These are phyloP conservation scores for Allantophomopsis lycopodina DNA, from an alignment of 2,329 filamentous ascomycete species.

Conservation along the genomic window DNA sequence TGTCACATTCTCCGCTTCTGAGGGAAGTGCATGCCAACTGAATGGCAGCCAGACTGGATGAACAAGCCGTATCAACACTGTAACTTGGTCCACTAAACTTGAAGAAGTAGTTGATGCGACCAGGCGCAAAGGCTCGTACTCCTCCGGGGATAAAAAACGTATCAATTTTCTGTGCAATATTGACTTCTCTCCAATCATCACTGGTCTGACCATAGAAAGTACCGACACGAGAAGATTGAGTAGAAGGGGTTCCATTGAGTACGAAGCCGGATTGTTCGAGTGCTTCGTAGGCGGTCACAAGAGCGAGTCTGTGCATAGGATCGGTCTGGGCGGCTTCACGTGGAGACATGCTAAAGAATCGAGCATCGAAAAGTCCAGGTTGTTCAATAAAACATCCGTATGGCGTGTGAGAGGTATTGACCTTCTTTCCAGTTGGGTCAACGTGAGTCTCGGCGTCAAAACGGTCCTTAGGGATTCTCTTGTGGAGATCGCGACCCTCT, in stretches of 20 bases:
- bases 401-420: slow-evolving; percentile 62
- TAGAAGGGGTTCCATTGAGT: neutral
- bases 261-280: slow-evolving; percentile 67
- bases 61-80: slow-evolving; percentile 23
- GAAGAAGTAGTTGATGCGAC: slow-evolving; percentile 22
- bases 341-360: slow-evolving; percentile 75
- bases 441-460: slow-evolving; percentile 57
- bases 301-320: slow-evolving; percentile 60
- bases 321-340: slow-evolving; percentile 66
- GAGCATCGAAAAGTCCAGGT: slow-evolving; percentile 59
- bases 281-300: slow-evolving; percentile 65
- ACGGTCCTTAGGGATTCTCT: no score
- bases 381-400: slow-evolving; percentile 58
- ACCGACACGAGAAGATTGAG: slow-evolving; percentile 21
- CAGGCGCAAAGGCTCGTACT: slow-evolving; percentile 4
- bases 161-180: neutral
- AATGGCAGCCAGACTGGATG: slow-evolving; percentile 18
- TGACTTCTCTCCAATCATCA: slow-evolving; percentile 1
- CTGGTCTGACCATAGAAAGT: neutral
- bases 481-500: no score
- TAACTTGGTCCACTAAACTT: slow-evolving; percentile 23
- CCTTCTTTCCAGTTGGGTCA: slow-evolving; percentile 54
- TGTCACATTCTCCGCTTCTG: slow-evolving; percentile 7
- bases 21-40: slow-evolving; percentile 9
- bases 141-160: slow-evolving; percentile 1